phyloP scores from a whole-genome alignment of 805 yeast genomes.

The Hanseniaspora occidentalis region DNA sequence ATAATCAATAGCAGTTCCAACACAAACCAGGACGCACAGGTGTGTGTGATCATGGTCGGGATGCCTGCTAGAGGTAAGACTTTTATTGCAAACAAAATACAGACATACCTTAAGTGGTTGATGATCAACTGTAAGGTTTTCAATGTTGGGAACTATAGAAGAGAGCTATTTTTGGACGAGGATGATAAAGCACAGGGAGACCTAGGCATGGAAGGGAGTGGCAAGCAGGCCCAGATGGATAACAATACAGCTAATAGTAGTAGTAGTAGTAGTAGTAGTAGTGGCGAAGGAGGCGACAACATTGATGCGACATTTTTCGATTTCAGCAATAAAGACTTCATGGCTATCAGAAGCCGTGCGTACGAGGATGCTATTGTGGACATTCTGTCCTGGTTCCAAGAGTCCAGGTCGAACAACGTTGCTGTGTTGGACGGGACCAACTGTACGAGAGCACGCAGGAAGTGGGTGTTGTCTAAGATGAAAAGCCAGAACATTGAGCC shows the following conservation, averaged over 20 bases:
- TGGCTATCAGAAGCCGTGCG: constrained; percentile 52
- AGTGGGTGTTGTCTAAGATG: constrained; percentile 46
- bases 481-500: constrained; percentile 66
- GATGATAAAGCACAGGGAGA: not conserved
- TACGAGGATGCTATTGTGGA: constrained; percentile 61
- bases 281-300: constrained; percentile 23
- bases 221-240: too few relatives aligned
- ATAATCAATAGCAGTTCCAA: constrained; percentile 29
- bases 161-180: constrained; percentile 26
- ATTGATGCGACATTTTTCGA: constrained; percentile 70
- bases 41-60: constrained; percentile 84
- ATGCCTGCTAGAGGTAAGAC: constrained; percentile 89
- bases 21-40: constrained; percentile 44
- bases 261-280: not conserved
- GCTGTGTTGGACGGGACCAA: constrained; percentile 93
- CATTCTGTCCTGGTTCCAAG: constrained; percentile 76
- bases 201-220: constrained; percentile 21
- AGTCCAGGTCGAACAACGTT: constrained; percentile 63
- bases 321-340: constrained; percentile 51
- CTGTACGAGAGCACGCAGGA: constrained; percentile 63
- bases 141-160: constrained; percentile 78
- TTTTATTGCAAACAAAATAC: constrained; percentile 86
- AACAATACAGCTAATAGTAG: not conserved
- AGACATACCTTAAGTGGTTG: constrained; percentile 85
- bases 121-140: constrained; percentile 78